Percentiles rank a stretch among this genome's conserved stretches.
Conservation (phyloP, 2,329 filamentous ascomycete species). For the Pseudogymnoascus sp. region DNA sequence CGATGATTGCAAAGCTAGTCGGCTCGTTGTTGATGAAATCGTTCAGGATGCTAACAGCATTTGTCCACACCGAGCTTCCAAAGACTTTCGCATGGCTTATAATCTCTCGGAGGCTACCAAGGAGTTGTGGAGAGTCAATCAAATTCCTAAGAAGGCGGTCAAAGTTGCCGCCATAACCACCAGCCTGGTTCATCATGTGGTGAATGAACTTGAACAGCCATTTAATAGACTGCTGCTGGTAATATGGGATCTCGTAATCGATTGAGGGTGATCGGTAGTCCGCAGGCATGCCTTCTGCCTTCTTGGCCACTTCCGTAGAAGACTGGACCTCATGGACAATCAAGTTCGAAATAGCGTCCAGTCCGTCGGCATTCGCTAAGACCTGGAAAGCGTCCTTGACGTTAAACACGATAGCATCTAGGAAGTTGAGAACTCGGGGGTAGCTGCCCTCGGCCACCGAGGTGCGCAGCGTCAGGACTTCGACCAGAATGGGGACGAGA, state of each 20-base stretch:
- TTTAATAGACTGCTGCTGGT: slow-evolving; percentile 86
- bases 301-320: slow-evolving; percentile 57
- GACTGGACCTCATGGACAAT: slow-evolving; percentile 70
- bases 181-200: slow-evolving; percentile 80
- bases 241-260: slow-evolving; percentile 89
- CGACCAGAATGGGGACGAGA: slow-evolving; percentile 80
- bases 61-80: slow-evolving; percentile 92
- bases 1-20: slow-evolving; percentile 92
- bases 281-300: slow-evolving; percentile 62
- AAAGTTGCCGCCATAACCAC: slow-evolving; percentile 64
- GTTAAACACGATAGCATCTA: slow-evolving; percentile 81
- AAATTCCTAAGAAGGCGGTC: slow-evolving; percentile 86
- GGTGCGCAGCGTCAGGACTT: slow-evolving; percentile 78
- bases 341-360: slow-evolving; percentile 85
- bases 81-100: slow-evolving; percentile 73
- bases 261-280: slow-evolving; percentile 72
- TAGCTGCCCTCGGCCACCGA: slow-evolving; percentile 75
- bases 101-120: slow-evolving; percentile 71
- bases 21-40: slow-evolving; percentile 99
- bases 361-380: slow-evolving; percentile 71
- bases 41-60: slow-evolving; percentile 81
- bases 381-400: slow-evolving; percentile 78
- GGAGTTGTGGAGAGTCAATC: slow-evolving; percentile 82
- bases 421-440: slow-evolving; percentile 73
- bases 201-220: slow-evolving; percentile 95